Percentiles rank a stretch among this genome's conserved stretches.
Conservation (phyloP, 257 asterid species). For the Gentiana dahurica region DNA sequence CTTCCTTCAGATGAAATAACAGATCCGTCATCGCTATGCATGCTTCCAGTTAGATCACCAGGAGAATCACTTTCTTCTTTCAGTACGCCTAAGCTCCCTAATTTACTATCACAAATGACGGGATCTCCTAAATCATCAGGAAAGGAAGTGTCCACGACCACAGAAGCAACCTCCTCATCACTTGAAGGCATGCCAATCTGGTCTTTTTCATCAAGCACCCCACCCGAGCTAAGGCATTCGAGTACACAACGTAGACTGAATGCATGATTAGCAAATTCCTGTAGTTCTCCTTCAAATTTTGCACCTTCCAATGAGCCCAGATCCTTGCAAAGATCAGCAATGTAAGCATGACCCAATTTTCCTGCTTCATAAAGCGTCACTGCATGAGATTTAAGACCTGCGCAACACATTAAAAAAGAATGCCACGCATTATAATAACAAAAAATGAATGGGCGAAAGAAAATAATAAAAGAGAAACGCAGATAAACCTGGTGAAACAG, state of each 20-base stretch:
- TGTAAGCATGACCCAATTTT: slow-evolving; percentile 83
- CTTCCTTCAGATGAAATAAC: slow-evolving; percentile 26
- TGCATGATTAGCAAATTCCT: slow-evolving; percentile 98
- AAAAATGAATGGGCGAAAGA: not conserved
- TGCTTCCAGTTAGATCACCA: slow-evolving; percentile 19
- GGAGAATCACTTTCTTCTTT: slow-evolving; percentile 30
- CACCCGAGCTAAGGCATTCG: slow-evolving; percentile 94
- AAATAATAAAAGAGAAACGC: slow-evolving; percentile 8
- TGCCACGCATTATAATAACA: too few relatives aligned
- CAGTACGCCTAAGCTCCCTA: slow-evolving; percentile 14
- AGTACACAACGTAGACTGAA: slow-evolving; percentile 90
- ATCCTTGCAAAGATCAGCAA: slow-evolving; percentile 89
- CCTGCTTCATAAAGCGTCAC: slow-evolving; percentile 99
- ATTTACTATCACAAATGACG: slow-evolving; percentile 23
- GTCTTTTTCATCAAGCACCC: slow-evolving; percentile 41
- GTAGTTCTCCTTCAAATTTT: slow-evolving; percentile 97
- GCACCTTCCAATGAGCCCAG: slow-evolving; percentile 83
- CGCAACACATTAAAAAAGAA: slow-evolving; percentile 3
- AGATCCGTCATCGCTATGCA: slow-evolving; percentile 24
- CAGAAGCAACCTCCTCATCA: slow-evolving; percentile 34
- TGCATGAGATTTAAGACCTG: slow-evolving; percentile 98
- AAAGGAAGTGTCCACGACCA: slow-evolving; percentile 20
- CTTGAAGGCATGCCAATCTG: slow-evolving; percentile 23
- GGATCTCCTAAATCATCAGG: slow-evolving; percentile 25
- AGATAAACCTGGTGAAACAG: slow-evolving; percentile 95